Percentiles rank a stretch among this genome's conserved stretches.
These are phyloP conservation scores for Chalciporus sphaerocephalus DNA, from an alignment of 768 basidiomycete genomes.

Conservation along the genomic window DNA sequence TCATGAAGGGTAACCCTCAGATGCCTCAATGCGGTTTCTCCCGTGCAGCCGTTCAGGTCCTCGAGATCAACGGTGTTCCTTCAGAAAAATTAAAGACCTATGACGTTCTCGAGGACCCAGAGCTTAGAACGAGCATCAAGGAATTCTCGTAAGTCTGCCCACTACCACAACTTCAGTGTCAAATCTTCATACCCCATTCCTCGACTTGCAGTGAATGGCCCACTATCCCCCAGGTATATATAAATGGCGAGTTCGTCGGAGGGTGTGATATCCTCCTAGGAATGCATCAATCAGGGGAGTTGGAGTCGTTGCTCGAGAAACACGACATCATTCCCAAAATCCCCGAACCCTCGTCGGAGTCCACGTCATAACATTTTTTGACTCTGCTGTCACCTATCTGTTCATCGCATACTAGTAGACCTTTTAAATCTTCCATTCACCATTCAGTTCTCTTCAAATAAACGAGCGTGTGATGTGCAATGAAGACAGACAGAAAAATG, in stretches of 20 bases:
- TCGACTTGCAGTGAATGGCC: conserved; percentile 79
- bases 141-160: conserved; percentile 84
- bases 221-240: conserved; percentile 92
- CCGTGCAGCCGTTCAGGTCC: conserved; percentile 85
- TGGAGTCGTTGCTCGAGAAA: conserved; percentile 76
- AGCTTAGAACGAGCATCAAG: conserved; percentile 84
- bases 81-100: conserved; percentile 81
- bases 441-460: too few species aligned
- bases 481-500: background rate
- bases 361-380: conserved; percentile 3
- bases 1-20: conserved; percentile 95
- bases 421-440: too few species aligned
- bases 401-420: too few species aligned
- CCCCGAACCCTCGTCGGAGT: conserved; percentile 2
- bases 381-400: too few species aligned
- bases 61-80: conserved; percentile 80
- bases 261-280: conserved; percentile 93
- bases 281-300: conserved; percentile 96
- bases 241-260: conserved; percentile 93
- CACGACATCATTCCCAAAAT: conserved; percentile 62
- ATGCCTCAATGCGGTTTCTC: conserved; percentile 94
- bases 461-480: too few species aligned
- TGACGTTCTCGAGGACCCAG: conserved; percentile 82
- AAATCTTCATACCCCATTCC: background rate
- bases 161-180: too few species aligned